Conservation (phyloP, 768 basidiomycete genomes). For the Phaffia australis region DNA sequence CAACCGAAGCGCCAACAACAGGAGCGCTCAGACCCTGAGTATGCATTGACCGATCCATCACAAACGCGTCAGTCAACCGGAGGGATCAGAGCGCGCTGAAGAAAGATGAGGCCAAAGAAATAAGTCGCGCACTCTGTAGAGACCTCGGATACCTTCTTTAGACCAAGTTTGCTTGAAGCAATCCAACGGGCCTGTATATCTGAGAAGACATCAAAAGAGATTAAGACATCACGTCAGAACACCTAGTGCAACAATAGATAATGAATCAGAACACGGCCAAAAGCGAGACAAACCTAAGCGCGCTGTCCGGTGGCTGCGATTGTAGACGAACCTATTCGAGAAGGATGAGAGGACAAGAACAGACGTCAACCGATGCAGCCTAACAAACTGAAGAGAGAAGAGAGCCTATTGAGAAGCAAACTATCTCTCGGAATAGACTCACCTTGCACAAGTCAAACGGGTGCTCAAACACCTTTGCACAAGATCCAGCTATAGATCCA, state of each 20-base stretch:
- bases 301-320: constrained; percentile 66
- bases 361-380: no score
- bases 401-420: not conserved
- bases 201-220: no score
- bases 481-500: constrained; percentile 60
- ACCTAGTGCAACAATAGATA: no score
- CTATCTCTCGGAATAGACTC: not conserved
- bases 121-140: constrained; percentile 62
- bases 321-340: constrained; percentile 47
- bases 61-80: not conserved
- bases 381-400: not conserved
- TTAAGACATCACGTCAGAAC: no score
- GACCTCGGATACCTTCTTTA: constrained; percentile 68
- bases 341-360: not conserved
- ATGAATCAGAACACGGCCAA: no score
- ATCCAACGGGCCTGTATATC: constrained; percentile 77
- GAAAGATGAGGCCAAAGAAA: not conserved
- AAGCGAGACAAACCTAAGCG: constrained; percentile 36
- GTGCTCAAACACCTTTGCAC: constrained; percentile 80
- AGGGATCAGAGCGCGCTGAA: not conserved
- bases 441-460: constrained; percentile 69
- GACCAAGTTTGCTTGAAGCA: constrained; percentile 70
- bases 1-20: constrained; percentile 78
- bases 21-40: constrained; percentile 79
- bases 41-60: not conserved